These are phyloP conservation scores for Curvularia sp. DNA, from an alignment of 2,329 filamentous ascomycete species.

Conservation along the genomic window DNA sequence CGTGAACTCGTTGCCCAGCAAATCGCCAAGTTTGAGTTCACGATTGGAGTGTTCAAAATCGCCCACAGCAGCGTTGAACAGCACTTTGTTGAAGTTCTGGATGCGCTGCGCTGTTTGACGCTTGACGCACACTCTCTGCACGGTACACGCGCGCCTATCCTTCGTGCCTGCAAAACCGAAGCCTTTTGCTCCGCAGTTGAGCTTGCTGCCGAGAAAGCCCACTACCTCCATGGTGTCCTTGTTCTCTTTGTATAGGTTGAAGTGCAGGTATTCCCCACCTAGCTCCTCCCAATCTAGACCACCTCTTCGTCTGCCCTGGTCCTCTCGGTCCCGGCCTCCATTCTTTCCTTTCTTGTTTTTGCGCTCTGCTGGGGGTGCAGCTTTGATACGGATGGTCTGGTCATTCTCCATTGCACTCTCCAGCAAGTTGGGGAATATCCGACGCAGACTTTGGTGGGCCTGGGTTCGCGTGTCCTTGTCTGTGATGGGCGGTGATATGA, in stretches of 20 bases:
- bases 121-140: constrained; percentile 77
- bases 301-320: constrained; percentile 36
- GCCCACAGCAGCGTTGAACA: constrained; percentile 71
- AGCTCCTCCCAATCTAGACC: constrained; percentile 67
- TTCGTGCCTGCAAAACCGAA: constrained; percentile 90
- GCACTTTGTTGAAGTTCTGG: constrained; percentile 65
- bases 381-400: constrained; percentile 67
- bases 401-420: constrained; percentile 79
- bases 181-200: constrained; percentile 72
- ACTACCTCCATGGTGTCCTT: constrained; percentile 95
- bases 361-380: constrained; percentile 50
- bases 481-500: constrained; percentile 62
- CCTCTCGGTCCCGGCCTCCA: constrained; percentile 34
- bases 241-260: constrained; percentile 95
- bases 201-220: constrained; percentile 73
- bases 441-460: constrained; percentile 72
- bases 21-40: constrained; percentile 80
- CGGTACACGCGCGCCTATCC: constrained; percentile 84
- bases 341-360: constrained; percentile 39
- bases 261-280: constrained; percentile 84
- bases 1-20: constrained; percentile 88
- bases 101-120: constrained; percentile 69
- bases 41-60: constrained; percentile 79
- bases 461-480: constrained; percentile 68
- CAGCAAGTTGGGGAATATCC: constrained; percentile 78